Evolutionary conservation across 306 rosid genomes (phyloP).

Genomic region (Ormosia emarginata): DNA sequence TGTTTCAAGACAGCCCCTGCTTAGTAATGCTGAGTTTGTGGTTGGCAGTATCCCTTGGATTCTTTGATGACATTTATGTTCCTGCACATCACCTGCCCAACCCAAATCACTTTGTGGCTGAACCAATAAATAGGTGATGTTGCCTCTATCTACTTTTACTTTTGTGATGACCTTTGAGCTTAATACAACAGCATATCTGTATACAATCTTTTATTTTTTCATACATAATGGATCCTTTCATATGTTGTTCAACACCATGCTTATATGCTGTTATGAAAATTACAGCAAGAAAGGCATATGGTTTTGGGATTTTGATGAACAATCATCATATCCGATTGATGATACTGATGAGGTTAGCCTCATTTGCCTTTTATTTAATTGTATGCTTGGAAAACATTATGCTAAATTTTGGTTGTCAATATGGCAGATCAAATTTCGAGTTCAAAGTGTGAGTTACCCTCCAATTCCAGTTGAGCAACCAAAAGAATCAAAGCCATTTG

Average conservation of each 20-base stretch:
- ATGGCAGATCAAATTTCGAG: constrained; percentile 57
- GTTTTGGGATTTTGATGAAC: constrained; percentile 53
- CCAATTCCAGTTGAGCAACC: constrained; percentile 66
- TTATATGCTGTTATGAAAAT: neutral
- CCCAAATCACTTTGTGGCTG: constrained; percentile 45
- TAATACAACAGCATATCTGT: neutral
- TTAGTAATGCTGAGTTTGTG: constrained; percentile 26
- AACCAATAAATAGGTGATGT: constrained; percentile 46
- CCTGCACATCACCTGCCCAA: constrained; percentile 54
- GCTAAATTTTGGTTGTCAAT: constrained; percentile 21
- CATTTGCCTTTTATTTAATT: constrained; percentile 11
- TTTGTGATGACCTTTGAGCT: neutral
- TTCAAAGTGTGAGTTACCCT: constrained; percentile 61
- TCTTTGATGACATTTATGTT: constrained; percentile 76
- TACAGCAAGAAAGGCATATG: constrained; percentile 56
- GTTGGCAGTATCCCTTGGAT: constrained; percentile 76
- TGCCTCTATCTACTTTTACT: neutral
- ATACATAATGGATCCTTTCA: neutral
- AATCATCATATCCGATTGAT: constrained; percentile 36
- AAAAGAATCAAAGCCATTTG: constrained; percentile 66
- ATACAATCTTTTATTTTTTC: neutral
- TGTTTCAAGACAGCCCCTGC: neutral
- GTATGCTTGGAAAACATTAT: constrained; percentile 4
- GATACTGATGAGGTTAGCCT: constrained; percentile 51
- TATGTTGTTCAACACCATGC: neutral